These are phyloP conservation scores for Rugonectria rugulosa DNA, from an alignment of 2,329 filamentous ascomycete species.

Conservation along the genomic window DNA sequence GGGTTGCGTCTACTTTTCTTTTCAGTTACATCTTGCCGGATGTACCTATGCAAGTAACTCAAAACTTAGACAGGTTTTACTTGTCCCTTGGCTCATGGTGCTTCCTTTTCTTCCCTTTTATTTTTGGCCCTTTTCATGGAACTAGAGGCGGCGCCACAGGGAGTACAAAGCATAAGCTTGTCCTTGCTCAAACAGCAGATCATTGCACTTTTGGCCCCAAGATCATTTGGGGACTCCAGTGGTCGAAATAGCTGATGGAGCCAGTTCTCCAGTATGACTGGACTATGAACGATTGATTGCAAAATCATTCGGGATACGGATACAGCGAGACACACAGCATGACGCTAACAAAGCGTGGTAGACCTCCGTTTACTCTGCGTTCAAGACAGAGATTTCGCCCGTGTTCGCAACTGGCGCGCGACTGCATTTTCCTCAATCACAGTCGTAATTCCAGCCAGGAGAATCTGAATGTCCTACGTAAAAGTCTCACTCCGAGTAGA, in stretches of 20 bases:
- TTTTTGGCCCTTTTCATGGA: constrained; percentile 19
- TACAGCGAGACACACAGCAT: constrained; percentile 6
- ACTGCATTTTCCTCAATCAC: neutral
- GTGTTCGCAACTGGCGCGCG: neutral
- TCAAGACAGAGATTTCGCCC: constrained; percentile 5
- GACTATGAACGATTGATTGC: neutral
- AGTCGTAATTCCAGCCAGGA: too few relatives aligned
- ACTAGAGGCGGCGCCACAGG: constrained; percentile 13
- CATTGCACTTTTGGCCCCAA: constrained; percentile 23
- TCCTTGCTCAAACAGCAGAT: constrained; percentile 12
- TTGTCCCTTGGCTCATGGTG: neutral
- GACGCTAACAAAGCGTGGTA: neutral
- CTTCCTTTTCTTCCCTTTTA: constrained; percentile 12
- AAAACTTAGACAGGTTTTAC: too few relatives aligned
- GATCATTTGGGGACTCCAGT: neutral
- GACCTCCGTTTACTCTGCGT: neutral
- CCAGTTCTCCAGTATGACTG: neutral
- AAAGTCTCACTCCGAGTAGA: too few relatives aligned
- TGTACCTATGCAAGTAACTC: too few relatives aligned
- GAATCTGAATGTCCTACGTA: too few relatives aligned
- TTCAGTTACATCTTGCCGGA: too few relatives aligned
- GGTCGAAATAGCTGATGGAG: neutral
- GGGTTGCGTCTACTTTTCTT: too few relatives aligned
- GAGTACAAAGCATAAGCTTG: constrained; percentile 16
- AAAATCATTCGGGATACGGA: constrained; percentile 4